Base-by-base conservation (phyloP, 2,329 filamentous ascomycete genomes). In the Trichoderma lentiforme region DNA sequence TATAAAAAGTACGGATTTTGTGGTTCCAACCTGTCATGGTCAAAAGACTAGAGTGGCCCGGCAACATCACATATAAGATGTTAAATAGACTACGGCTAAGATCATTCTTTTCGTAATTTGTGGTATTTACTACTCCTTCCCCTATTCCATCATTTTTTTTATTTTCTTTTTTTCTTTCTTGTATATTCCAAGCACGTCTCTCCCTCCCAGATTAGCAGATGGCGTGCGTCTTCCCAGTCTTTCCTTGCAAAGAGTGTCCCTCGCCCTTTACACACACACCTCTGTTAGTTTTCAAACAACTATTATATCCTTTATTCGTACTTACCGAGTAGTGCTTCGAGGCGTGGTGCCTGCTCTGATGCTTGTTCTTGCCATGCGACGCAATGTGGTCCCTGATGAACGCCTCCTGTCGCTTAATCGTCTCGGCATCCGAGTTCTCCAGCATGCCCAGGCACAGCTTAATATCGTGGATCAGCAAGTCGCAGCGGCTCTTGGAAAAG, bases 161-260 rank as follows among this genome's bases (percentile, higher is more conserved):
- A 28, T 1, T 3, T 47, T 5, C 6, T 5, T 57, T 60, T 30
- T 56, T 15, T 12, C 8, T 26, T 39, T 5, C 15, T 15, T 30
- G 0, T 58, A 12, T 32, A 18, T 30, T 7, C 8, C 26, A 9
- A 58, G 1, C 26, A 58, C 56, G 15, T 21, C 47, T 56, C 60
- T 8, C 15, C 18, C 28, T 21, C 51, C 51, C 11, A 28, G n/a
- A 34, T 76, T 89, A 97, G 83, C 95, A 98, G 72, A 97, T 86
- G 51, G 89, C 91, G 81, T 97, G 95, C 2, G 94, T 95, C 88
- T 98, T 98, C 70, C 94, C 95, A 72, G 89, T 89, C 88, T 96
- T 95, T 18, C 93, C 95, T 83, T 97, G 93, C 76, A 98, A 84
- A 71, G 92, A 95, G 82, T 98, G 95, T 76, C 89, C 89, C 84